Conservation (phyloP, 2,329 filamentous ascomycete genomes). For the Xylariaceae sp. region DNA sequence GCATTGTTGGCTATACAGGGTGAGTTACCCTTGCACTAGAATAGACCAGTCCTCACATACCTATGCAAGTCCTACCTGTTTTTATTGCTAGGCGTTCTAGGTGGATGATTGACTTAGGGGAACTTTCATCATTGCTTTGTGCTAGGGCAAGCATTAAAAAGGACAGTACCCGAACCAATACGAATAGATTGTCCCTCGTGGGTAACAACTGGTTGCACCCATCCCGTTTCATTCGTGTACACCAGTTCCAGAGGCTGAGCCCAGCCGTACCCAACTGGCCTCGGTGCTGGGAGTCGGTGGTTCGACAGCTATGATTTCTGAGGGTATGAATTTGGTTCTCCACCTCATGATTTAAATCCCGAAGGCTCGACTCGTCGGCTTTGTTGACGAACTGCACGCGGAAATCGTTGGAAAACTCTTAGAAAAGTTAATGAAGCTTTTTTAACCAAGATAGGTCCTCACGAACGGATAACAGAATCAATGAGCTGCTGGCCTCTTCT, state of each 20-base stretch:
- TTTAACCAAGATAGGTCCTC: background rate
- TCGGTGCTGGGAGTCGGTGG: conserved; percentile 40
- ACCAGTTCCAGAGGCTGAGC: conserved; percentile 70
- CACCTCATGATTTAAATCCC: conserved; percentile 49
- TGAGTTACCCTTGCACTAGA: conserved; percentile 21
- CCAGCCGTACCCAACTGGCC: conserved; percentile 61
- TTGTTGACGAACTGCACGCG: conserved; percentile 37
- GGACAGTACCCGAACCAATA: conserved; percentile 59
- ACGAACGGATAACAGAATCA: conserved; percentile 24
- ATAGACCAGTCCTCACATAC: conserved; percentile 46
- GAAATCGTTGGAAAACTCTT: conserved; percentile 38
- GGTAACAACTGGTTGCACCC: conserved; percentile 32
- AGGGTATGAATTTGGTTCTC: conserved; percentile 46
- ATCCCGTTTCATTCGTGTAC: conserved; percentile 57
- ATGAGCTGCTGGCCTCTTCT: conserved; percentile 12
- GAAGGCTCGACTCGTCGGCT: conserved; percentile 34
- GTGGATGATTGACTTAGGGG: conserved; percentile 53
- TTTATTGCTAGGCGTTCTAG: conserved; percentile 69
- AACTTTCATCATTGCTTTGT: conserved; percentile 42
- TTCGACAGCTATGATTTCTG: conserved; percentile 42
- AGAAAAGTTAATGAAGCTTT: conserved; percentile 8
- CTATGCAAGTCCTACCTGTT: conserved; percentile 66
- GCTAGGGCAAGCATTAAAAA: conserved; percentile 71
- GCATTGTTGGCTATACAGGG: conserved; percentile 54
- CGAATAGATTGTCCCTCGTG: conserved; percentile 42